Percentiles rank a stretch among this genome's conserved stretches.
Evolutionary conservation across 2,329 filamentous ascomycete species (phyloP).

Genomic region (Atkinsonella hypoxylon): DNA sequence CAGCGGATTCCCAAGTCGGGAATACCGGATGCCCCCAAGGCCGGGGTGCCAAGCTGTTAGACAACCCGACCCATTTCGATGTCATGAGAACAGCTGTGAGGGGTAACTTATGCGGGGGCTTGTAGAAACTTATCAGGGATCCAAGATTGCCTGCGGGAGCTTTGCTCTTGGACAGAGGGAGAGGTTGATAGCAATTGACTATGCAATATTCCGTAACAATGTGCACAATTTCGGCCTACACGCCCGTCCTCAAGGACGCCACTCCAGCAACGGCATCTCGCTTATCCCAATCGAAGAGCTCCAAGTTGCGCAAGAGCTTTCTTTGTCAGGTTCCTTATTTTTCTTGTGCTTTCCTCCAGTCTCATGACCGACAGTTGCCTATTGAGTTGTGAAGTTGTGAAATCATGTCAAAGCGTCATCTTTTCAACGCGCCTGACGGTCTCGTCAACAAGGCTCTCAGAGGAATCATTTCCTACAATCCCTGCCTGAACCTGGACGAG

Average conservation of each 20-base stretch:
- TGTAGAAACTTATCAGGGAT: not conserved
- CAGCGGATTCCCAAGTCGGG: conserved; percentile 12
- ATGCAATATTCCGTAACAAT: no score
- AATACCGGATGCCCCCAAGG: conserved; percentile 8
- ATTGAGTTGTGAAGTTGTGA: not conserved
- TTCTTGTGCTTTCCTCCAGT: conserved; percentile 2
- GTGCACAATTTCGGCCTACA: not conserved
- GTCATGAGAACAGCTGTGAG: conserved; percentile 4
- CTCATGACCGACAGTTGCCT: not conserved
- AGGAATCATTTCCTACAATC: conserved; percentile 41
- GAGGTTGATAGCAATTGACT: not conserved
- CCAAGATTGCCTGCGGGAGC: not conserved
- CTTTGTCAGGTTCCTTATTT: not conserved
- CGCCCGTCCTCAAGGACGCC: not conserved
- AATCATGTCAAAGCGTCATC: conserved; percentile 37
- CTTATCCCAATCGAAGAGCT: not conserved
- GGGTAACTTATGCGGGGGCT: conserved; percentile 1
- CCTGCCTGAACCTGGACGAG: conserved; percentile 35
- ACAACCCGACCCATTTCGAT: not conserved
- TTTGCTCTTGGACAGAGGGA: not conserved
- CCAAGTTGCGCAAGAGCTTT: not conserved
- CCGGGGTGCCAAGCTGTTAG: not conserved
- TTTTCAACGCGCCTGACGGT: conserved; percentile 40
- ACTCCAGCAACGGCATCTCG: not conserved
- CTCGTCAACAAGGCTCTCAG: conserved; percentile 40